These are phyloP conservation scores for Nitzschia sp. DNA, from an alignment of 108 stramenopile genomes.

Conservation along the genomic window DNA sequence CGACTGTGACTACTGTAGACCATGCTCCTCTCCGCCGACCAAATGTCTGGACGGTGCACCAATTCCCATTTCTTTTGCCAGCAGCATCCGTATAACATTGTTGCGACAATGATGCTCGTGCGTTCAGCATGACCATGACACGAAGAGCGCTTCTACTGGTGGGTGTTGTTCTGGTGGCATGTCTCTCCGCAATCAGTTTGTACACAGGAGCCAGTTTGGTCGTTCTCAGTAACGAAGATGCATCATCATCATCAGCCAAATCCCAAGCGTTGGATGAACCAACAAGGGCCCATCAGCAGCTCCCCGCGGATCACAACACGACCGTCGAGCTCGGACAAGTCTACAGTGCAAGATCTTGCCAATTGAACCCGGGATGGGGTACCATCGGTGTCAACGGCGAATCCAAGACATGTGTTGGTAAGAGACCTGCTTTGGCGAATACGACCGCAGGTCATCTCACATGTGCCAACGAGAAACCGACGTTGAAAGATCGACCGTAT, in stretches of 20 bases:
- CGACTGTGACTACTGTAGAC: too few relatives aligned
- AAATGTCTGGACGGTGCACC: too few relatives aligned
- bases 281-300: neutral
- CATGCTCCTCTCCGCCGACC: too few relatives aligned
- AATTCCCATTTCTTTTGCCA: too few relatives aligned
- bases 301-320: neutral
- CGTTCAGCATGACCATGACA: neutral
- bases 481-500: neutral
- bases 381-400: neutral
- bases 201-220: neutral
- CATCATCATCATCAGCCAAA: too few relatives aligned
- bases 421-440: neutral
- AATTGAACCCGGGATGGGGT: conserved; percentile 14
- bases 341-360: conserved; percentile 18
- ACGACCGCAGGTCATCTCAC: neutral
- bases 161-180: neutral
- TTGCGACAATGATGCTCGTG: neutral
- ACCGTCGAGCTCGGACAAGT: neutral
- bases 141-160: neutral
- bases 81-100: too few relatives aligned
- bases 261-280: neutral
- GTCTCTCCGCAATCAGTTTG: neutral
- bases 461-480: conserved; percentile 13
- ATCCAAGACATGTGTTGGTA: conserved; percentile 13
- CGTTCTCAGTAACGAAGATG: neutral